Percentiles rank a stretch among this genome's conserved stretches.
phyloP scores from a whole-genome alignment of 1,284 basidiomycete genomes.

The Taiwanofungus camphoratus region DNA sequence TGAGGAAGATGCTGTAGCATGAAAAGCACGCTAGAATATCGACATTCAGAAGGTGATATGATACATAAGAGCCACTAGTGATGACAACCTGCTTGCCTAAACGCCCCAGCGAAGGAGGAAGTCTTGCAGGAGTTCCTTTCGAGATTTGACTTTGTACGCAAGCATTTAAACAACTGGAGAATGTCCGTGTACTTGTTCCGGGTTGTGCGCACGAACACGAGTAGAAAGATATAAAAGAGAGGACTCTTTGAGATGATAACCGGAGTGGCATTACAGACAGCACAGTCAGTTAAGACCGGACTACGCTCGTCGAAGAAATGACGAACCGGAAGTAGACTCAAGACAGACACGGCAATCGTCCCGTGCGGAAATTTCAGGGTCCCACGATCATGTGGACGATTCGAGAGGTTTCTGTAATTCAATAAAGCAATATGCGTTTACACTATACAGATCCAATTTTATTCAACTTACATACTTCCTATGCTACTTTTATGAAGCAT shows the following conservation, averaged over 20 bases:
- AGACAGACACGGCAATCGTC: not conserved
- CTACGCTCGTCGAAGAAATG: not conserved
- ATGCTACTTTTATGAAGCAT: too few relatives aligned
- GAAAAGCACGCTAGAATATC: conserved; percentile 60
- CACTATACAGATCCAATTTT: too few relatives aligned
- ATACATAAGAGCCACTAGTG: not conserved
- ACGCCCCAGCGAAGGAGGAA: not conserved
- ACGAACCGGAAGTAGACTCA: not conserved
- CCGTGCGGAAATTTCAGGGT: conserved; percentile 7
- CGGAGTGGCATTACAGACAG: conserved; percentile 34
- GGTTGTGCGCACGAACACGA: conserved; percentile 40
- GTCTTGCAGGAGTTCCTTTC: not conserved
- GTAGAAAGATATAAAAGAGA: conserved; percentile 53
- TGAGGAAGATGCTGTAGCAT: conserved; percentile 52
- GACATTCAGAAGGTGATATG: conserved; percentile 1
- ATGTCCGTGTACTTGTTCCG: conserved; percentile 31
- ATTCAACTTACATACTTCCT: too few relatives aligned
- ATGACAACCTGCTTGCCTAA: conserved; percentile 4
- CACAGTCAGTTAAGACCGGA: conserved; percentile 8
- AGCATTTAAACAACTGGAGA: conserved; percentile 28
- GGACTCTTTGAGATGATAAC: conserved; percentile 45
- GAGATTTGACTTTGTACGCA: not conserved
- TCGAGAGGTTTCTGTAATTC: conserved; percentile 5
- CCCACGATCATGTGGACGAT: conserved; percentile 8
- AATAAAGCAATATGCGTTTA: not conserved